Percentiles rank a stretch among this genome's conserved stretches.
phyloP scores from a whole-genome alignment of 306 rosid genomes.

The Acacia melanoxylon region DNA sequence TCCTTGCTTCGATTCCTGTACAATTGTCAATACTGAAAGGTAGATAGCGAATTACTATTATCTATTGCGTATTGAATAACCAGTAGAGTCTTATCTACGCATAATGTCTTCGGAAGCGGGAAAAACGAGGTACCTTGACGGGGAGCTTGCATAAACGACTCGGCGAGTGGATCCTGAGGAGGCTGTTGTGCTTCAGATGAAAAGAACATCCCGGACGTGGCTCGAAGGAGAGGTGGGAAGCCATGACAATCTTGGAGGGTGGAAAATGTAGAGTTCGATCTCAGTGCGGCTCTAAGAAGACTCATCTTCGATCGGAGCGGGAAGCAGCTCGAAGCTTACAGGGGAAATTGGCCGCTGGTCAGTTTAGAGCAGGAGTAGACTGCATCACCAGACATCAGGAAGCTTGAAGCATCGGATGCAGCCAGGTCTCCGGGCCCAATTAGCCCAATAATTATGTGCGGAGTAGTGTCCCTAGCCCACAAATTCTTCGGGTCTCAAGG shows the following conservation, averaged over 20 bases:
- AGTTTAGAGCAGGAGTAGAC: neutral
- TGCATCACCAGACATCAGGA: neutral
- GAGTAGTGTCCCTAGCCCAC: neutral
- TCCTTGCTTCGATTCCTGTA: neutral
- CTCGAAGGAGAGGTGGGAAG: conserved; percentile 25
- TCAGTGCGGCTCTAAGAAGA: conserved; percentile 49
- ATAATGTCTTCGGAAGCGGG: neutral
- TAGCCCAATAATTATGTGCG: neutral
- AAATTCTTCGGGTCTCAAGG: neutral
- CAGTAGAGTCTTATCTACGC: neutral
- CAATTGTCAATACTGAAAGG: neutral
- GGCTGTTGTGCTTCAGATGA: conserved; percentile 62
- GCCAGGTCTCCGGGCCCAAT: neutral
- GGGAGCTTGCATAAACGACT: conserved; percentile 33
- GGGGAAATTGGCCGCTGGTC: neutral
- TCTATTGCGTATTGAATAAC: neutral
- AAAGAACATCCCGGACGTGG: conserved; percentile 40
- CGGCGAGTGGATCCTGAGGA: conserved; percentile 30
- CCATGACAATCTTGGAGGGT: conserved; percentile 29
- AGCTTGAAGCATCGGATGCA: neutral
- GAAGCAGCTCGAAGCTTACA: neutral
- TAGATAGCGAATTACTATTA: neutral
- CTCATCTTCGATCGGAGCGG: conserved; percentile 39
- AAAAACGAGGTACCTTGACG: conserved; percentile 37
- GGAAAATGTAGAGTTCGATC: conserved; percentile 40